phyloP scores from a whole-genome alignment of 2,329 filamentous ascomycete species.

The Hypoxylon sp. region DNA sequence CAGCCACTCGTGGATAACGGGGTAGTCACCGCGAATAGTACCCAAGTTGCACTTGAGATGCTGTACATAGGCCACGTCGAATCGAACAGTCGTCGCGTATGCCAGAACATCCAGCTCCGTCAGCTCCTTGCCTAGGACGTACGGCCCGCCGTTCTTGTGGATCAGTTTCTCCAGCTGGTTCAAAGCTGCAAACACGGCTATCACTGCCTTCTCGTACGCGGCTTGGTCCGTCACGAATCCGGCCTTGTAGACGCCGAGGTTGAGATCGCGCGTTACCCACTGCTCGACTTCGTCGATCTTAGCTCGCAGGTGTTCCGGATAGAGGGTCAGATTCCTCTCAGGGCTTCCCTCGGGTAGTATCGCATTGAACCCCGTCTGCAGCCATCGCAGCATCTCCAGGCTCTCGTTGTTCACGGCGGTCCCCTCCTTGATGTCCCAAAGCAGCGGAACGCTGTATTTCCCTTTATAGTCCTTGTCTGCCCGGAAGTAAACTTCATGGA shows the following conservation, averaged over 20 bases:
- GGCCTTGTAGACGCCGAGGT: constrained; percentile 67
- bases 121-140: constrained; percentile 60
- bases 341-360: constrained; percentile 51
- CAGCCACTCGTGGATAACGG: constrained; percentile 67
- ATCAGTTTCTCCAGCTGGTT: constrained; percentile 63
- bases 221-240: constrained; percentile 65
- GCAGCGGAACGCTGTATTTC: constrained; percentile 65
- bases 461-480: constrained; percentile 67
- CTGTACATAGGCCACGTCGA: constrained; percentile 69
- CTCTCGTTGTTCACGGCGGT: constrained; percentile 69
- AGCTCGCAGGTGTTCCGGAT: constrained; percentile 56
- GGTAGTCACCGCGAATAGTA: constrained; percentile 66
- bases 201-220: constrained; percentile 61
- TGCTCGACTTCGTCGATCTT: constrained; percentile 60
- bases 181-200: constrained; percentile 64
- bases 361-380: constrained; percentile 63
- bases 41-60: constrained; percentile 73
- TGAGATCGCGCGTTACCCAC: constrained; percentile 65
- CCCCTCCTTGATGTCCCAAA: constrained; percentile 67
- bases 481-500: constrained; percentile 70
- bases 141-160: constrained; percentile 54
- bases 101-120: constrained; percentile 67
- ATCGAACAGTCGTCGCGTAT: constrained; percentile 65
- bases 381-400: constrained; percentile 63
- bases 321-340: constrained; percentile 56